Evolutionary conservation across 768 basidiomycete genomes (phyloP), one percentile per base, ranked within the genome.

Genomic region (Trametes sanguinea): DNA sequence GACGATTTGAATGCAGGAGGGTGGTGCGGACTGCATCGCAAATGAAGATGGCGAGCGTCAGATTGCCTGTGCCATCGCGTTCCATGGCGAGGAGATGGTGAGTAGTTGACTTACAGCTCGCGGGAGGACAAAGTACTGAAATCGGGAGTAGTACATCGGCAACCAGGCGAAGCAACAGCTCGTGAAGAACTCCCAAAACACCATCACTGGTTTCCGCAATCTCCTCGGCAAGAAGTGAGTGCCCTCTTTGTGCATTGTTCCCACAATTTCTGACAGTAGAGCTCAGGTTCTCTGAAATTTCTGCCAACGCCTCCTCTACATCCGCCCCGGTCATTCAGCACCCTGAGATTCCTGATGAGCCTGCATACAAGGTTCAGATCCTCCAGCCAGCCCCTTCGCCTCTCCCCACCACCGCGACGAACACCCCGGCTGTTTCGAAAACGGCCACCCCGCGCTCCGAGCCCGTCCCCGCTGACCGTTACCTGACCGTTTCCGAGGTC

Each of bases 21-120:
- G 92, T 11, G 79, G 90, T 33, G 89, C 95, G 45, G 92, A 95
- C 71, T 96, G 93, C 73, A 98, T 98, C 63, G 97, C 95, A 5
- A 98, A 98, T 73, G 95, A 98, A 73, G 96, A 98, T 73, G 96
- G 97, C 33, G 96, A 98, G 72, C 89, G 97, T 35, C 96, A 99
- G 78, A 98, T 99, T 69, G 94, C 94, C 0, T 94, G 92, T 72
- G 94, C 94, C 30, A 80, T 98, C 57, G 85, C 95, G 0, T 98
- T 96, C 74, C 85, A 86, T 44, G 94, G 94, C 30, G 92, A 96
- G 74, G 91, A 98, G 74, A 86, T 89, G 73, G 95, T 94, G 71
- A 68, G 89, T 81, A 29, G n/a, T 40, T 6, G 35, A 37, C 35
- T 5, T 22, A 53, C 61, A 30, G 2, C 51, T 48, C 16, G 35